Evolutionary conservation across 2,329 filamentous ascomycete species (phyloP), one percentile per base, ranked within the genome.

Genomic region (Hypoxylon sp.): DNA sequence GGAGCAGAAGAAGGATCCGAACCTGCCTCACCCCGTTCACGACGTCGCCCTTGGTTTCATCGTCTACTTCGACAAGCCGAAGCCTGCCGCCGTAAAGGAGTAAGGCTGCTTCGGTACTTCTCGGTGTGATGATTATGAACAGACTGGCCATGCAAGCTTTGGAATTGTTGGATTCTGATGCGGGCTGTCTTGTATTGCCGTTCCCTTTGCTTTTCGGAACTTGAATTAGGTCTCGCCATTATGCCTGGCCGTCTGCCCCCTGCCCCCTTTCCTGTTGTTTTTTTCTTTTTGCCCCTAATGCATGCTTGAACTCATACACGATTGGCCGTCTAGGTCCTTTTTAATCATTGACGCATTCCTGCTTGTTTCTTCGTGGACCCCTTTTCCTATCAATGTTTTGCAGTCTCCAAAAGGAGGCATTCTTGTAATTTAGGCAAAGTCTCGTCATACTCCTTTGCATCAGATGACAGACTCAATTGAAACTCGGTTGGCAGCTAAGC

Each of bases 31-130:
- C 38, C 17, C 17, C 7, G 17, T 41, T 13, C 38, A 34, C 17
- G 17, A 21, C 3, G 5, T 53, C 30, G 23, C 28, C 4, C 38
- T 52, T 17, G 49, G 49, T 14, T 10, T 61, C 25, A 14, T 61
- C 5, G 28, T 61, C 3, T 32, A 41, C 14, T n/a, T 25, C 36
- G 36, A 60, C 19, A 28, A 14, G 19, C 28, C 13, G 32, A 50
- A 50, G 46, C 14, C 10, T 13, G 14, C 14, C 21, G 5, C 14
- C 3, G 19, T n/a, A 1, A 28, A 25, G 32, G 11, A 43, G 38
- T 43, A 10, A 43, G 38, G n/a, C 38, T 43, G 38, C 19, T 21
- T 13, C 17, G 17, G 38, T 3, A 3, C 38, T 43, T 43, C 38
- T 43, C 10, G 38, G 7, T 21, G 38, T 21, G 38, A 19, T 6